phyloP scores from a whole-genome alignment of 768 basidiomycete species.

The Amanita muscaria region DNA sequence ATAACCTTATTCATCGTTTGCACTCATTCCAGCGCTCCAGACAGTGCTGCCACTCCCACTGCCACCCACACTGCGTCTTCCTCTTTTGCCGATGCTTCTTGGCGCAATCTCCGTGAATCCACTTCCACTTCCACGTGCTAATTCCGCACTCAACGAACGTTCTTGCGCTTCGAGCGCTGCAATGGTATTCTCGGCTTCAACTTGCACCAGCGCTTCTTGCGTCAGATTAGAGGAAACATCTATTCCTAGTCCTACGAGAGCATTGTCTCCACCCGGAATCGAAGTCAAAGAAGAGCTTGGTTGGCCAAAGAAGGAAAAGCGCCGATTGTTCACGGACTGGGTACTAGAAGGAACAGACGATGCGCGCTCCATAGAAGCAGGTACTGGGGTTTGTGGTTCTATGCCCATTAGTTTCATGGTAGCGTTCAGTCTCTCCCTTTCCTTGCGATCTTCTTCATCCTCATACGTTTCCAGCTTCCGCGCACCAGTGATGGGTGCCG shows the following conservation, averaged over 20 bases:
- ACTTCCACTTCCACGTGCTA: constrained; percentile 62
- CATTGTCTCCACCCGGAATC: constrained; percentile 21
- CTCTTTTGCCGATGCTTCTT: constrained; percentile 47
- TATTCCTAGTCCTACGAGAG: constrained; percentile 25
- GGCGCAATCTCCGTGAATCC: constrained; percentile 75
- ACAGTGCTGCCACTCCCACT: constrained; percentile 73
- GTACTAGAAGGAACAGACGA: constrained; percentile 18
- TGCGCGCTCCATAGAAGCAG: constrained; percentile 20
- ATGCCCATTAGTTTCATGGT: constrained; percentile 96
- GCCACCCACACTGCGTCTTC: constrained; percentile 50
- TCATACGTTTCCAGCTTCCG: constrained; percentile 82
- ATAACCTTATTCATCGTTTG: constrained; percentile 35
- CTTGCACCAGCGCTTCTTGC: constrained; percentile 69
- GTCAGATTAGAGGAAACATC: constrained; percentile 42
- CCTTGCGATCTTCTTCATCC: constrained; percentile 86
- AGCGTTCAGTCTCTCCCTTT: constrained; percentile 80
- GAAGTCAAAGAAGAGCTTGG: constrained; percentile 43
- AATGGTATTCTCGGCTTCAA: constrained; percentile 67
- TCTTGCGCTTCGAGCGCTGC: constrained; percentile 79
- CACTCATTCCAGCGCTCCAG: constrained; percentile 81
- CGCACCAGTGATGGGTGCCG: constrained; percentile 45
- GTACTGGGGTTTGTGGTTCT: constrained; percentile 47
- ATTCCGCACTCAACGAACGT: constrained; percentile 57
- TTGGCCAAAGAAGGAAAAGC: constrained; percentile 66
- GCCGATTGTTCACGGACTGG: constrained; percentile 30